Evolutionary conservation across 805 yeast species (phyloP).

Genomic region (Wickerhamomyces chaumierensis): DNA sequence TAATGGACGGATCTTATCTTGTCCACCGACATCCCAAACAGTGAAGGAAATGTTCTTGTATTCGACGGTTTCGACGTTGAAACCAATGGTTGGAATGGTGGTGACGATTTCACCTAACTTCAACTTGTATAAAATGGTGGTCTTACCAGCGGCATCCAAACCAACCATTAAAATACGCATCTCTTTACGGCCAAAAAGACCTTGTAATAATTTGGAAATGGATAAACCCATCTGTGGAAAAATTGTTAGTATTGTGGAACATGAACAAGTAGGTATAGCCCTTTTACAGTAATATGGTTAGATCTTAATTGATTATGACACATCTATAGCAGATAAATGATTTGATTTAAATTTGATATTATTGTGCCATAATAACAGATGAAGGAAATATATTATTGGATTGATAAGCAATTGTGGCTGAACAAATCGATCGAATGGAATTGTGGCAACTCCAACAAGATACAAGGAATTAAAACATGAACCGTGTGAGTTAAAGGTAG

Average conservation of each 20-base stretch:
- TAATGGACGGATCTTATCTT: conserved; percentile 95
- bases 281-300: too few relatives aligned
- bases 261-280: too few relatives aligned
- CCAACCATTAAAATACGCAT: conserved; percentile 98
- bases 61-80: conserved; percentile 95
- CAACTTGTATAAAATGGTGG: conserved; percentile 89
- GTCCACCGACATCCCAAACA: conserved; percentile 99
- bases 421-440: too few relatives aligned
- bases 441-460: too few relatives aligned
- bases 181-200: conserved; percentile 95
- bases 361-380: too few relatives aligned
- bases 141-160: conserved; percentile 97
- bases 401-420: too few relatives aligned
- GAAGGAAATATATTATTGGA: too few relatives aligned
- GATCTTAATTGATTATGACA: too few relatives aligned
- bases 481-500: too few relatives aligned
- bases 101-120: conserved; percentile 94
- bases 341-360: too few relatives aligned
- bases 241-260: neutral
- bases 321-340: too few relatives aligned
- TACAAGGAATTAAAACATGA: too few relatives aligned
- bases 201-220: conserved; percentile 85
- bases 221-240: conserved; percentile 72
- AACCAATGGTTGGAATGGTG: conserved; percentile 94
- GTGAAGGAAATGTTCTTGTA: conserved; percentile 94